Evolutionary conservation across 2,329 filamentous ascomycete genomes (phyloP), one percentile per base, ranked within the genome.

Genomic region (Exophiala bonariae): DNA sequence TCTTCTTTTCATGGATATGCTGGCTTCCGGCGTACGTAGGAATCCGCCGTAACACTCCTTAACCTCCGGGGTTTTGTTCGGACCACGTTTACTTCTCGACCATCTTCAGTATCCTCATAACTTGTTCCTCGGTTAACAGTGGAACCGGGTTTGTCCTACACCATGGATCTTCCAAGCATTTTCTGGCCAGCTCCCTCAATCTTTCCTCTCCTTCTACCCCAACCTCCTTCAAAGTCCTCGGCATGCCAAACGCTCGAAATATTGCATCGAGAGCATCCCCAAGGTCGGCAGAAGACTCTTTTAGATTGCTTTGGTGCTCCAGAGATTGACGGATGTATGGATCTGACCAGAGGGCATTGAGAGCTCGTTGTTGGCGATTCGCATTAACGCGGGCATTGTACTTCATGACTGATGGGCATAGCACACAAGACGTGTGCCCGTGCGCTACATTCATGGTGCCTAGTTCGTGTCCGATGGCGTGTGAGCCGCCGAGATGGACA

Each of bases 121-220:
- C 14, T n/a, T 34, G 32, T 14, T 6, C 32, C 32, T 6, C n/a
- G 6, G 32, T 34, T 18, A 8, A 6, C 6, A 34, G 32, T 18
- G 72, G 68, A 13, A 76, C 67, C 2, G 77, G 71, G 35, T 52
- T 52, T 6, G 39, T 40, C 18, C 30, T 28, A 18, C 35, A 17
- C 40, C 39, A 50, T 9, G 32, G 13, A 34, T 52, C 49, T 18
- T 51, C 35, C 26, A 56, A 26, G 31, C 53, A 44, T 20, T 46
- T 51, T 18, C n/a, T 32, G 9, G 53, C 53, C 22, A 56, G 37
- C 11, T 13, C 14, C 32, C 37, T 3, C 13, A 55, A 42, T 31
- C 20, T 52, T 7, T 49, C 43, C 14, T 44, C 28, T 4, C 51
- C 53, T 26, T 43, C 39, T 18, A 56, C 42, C 11, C 44, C 48